Base-by-base conservation (phyloP, 176 grass and related monocot genomes). In the Raddia guianensis region DNA sequence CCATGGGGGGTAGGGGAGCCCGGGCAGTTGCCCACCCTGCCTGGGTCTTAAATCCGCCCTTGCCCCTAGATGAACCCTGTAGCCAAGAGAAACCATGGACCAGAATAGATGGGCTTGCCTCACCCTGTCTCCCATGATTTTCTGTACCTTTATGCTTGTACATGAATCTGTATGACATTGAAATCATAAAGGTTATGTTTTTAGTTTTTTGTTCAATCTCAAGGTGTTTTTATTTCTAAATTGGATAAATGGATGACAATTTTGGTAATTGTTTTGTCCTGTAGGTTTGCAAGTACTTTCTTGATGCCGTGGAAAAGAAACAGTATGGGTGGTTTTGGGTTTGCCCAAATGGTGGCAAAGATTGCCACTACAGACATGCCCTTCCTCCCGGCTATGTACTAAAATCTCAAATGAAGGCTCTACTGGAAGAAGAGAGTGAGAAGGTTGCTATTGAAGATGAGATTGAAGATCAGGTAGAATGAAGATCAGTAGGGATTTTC, bases 381-480 rank as follows among this genome's bases (percentile, higher is more conserved):
- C 90, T 99, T 84, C 96, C 96, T 0, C 90, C 96, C 74, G 96
- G 96, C 52, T 99, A 99, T 71, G 64, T 99, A 42, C 86, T 99
- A n/a, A 99, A 99, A 72, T 99, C 96, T 49, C 96, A 99, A 85
- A 99, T 99, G 96, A 99, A 99, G 73, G 96, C 96, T 62, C 90
- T 99, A 74, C 82, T 99, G 57, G 97, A 99, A 43, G 93, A 99
- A 96, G 97, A 99, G 82, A 83, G 90, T 44, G 85, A 99, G 57
- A 99, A 99, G 42, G 75, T 96, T 1, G 65, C 93, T 52, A 86
- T 99, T 56, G 97, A 99, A 93, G 97, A 99, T 75, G 97, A 99
- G 84, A 99, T 99, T 79, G 97, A 99, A 91, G 77, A 93, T 72
- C 87, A 96, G 89, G 97, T 96, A 86, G 47, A 70, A 66, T 52